Conservation (phyloP, 2,329 filamentous ascomycete genomes). For the Neofusicoccum cordaticola region DNA sequence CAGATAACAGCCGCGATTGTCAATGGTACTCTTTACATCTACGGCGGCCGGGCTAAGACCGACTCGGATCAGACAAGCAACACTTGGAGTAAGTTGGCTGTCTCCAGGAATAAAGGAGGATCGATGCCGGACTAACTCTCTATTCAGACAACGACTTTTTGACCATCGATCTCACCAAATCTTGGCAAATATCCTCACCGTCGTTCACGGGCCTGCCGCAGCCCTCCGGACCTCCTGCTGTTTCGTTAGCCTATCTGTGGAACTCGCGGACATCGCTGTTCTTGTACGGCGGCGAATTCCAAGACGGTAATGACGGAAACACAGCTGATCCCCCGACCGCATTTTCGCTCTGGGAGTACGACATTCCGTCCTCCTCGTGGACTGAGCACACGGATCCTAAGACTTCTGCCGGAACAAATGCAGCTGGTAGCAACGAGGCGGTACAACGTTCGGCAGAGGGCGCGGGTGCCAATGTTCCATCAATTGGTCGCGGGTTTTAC, state of each 20-base stretch:
- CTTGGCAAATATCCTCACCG: conserved; percentile 67
- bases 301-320: conserved; percentile 43
- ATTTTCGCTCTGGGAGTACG: conserved; percentile 69
- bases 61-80: conserved; percentile 57
- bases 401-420: conserved; percentile 63
- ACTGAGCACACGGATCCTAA: conserved; percentile 59
- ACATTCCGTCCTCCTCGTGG: conserved; percentile 60
- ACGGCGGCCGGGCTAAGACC: conserved; percentile 66
- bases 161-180: conserved; percentile 66
- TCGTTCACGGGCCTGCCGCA: conserved; percentile 60
- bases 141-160: conserved; percentile 66
- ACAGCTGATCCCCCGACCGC: conserved; percentile 57
- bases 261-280: conserved; percentile 67
- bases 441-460: conserved; percentile 72
- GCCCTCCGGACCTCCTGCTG: conserved; percentile 67
- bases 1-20: conserved; percentile 56
- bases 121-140: conserved; percentile 18
- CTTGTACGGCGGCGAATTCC: conserved; percentile 73
- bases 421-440: conserved; percentile 53
- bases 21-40: conserved; percentile 74
- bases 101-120: neutral
- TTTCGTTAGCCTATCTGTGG: conserved; percentile 75
- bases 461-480: conserved; percentile 67
- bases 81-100: conserved; percentile 62
- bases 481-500: conserved; percentile 70